Evolutionary conservation across 2,329 filamentous ascomycete genomes (phyloP).

Genomic region (Biscogniauxia sp.): DNA sequence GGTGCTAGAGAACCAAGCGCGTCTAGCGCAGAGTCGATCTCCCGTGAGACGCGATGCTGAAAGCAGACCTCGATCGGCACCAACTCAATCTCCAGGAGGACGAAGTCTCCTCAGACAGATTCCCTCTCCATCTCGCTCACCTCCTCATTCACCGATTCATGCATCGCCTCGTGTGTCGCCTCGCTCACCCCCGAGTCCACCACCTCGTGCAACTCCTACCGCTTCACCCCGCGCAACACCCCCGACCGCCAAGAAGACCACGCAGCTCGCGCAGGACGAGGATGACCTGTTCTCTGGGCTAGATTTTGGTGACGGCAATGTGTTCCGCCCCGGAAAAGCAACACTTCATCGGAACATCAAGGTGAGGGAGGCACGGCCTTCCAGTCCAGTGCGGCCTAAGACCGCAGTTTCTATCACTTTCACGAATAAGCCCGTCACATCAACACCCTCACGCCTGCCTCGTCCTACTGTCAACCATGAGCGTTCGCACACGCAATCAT

Average conservation of each 20-base stretch:
- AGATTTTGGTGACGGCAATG: constrained; percentile 79
- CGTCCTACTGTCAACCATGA: constrained; percentile 68
- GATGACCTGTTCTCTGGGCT: constrained; percentile 86
- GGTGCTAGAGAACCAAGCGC: neutral
- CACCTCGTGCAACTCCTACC: neutral
- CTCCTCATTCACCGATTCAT: neutral
- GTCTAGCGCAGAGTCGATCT: neutral
- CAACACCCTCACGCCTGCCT: constrained; percentile 68
- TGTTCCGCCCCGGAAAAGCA: constrained; percentile 76
- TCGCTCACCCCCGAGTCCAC: neutral
- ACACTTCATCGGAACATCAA: constrained; percentile 91
- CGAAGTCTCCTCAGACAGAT: neutral
- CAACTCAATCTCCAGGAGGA: neutral
- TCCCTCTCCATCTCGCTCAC: neutral
- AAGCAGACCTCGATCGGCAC: neutral
- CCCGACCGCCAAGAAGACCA: neutral
- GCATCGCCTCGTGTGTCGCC: neutral
- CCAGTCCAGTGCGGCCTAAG: constrained; percentile 69
- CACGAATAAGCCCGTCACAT: constrained; percentile 67
- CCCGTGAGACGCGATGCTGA: neutral
- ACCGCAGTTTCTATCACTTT: constrained; percentile 87
- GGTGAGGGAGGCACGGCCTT: constrained; percentile 68
- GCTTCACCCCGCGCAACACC: neutral
- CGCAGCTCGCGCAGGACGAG: constrained; percentile 43
- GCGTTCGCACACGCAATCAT: constrained; percentile 64